phyloP scores from a whole-genome alignment of 2,329 filamentous ascomycete species.

The Elsinoe arachidis region DNA sequence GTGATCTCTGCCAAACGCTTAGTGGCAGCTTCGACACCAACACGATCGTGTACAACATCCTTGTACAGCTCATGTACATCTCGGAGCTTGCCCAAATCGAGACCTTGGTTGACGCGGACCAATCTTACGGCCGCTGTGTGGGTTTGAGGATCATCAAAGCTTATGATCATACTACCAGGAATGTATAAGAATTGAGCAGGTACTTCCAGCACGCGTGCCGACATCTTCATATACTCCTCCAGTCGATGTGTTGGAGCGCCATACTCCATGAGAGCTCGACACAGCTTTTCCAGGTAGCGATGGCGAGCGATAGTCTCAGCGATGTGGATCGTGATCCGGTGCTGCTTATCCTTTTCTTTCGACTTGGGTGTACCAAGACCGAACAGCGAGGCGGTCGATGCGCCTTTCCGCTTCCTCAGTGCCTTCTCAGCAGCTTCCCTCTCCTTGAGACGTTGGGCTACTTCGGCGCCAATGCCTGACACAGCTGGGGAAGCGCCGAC shows the following conservation, averaged over 20 bases:
- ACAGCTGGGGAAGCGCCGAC: constrained; percentile 35
- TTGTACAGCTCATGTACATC: constrained; percentile 74
- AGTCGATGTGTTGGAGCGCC: constrained; percentile 85
- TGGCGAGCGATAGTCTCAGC: constrained; percentile 68
- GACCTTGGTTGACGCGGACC: constrained; percentile 57
- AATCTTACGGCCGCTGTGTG: constrained; percentile 76
- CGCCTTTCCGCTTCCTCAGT: constrained; percentile 21
- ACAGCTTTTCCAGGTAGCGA: constrained; percentile 74
- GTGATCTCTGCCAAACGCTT: constrained; percentile 55
- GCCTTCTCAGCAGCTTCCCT: constrained; percentile 30
- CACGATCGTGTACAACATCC: constrained; percentile 69
- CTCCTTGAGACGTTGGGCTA: constrained; percentile 33
- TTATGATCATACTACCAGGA: constrained; percentile 88
- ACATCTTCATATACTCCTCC: constrained; percentile 88
- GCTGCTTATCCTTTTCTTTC: constrained; percentile 37
- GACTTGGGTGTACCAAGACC: constrained; percentile 30
- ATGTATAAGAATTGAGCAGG: constrained; percentile 85
- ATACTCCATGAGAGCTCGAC: constrained; percentile 78
- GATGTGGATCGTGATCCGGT: constrained; percentile 53
- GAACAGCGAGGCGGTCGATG: constrained; percentile 27
- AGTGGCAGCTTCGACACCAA: constrained; percentile 63
- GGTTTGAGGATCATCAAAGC: constrained; percentile 66
- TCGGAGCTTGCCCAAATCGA: constrained; percentile 64
- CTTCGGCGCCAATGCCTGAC: constrained; percentile 34
- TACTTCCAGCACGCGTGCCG: constrained; percentile 77